A percentile compares a stretch with the other conserved stretches of the same genome.
Conservation (phyloP, 305 asterid species). For the Fraxinus albicans region DNA sequence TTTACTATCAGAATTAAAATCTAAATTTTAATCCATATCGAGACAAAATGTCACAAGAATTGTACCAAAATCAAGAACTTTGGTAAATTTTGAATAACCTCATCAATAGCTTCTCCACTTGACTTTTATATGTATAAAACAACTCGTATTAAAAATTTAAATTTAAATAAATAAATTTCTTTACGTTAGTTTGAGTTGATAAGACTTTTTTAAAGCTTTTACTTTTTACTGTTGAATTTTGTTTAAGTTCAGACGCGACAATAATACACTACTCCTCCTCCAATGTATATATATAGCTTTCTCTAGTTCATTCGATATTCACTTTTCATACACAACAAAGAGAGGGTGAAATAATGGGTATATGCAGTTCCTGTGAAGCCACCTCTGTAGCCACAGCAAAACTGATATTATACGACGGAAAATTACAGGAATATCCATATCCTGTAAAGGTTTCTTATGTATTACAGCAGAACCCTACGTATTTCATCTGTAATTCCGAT, state of each 20-base stretch:
- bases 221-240: background rate
- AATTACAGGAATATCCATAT: constrained; percentile 55
- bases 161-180: no score
- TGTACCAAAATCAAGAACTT: background rate
- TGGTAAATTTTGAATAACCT: background rate
- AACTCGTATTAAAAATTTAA: no score
- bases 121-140: no score
- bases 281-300: background rate
- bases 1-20: no score
- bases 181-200: no score
- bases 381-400: constrained; percentile 56
- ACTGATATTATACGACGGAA: constrained; percentile 53
- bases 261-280: constrained; percentile 16
- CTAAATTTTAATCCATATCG: no score
- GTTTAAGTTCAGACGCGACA: background rate
- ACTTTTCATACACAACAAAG: background rate
- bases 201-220: no score
- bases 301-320: background rate
- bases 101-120: background rate
- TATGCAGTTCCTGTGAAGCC: constrained; percentile 65
- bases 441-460: constrained; percentile 67
- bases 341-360: constrained; percentile 43
- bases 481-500: constrained; percentile 70
- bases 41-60: no score
- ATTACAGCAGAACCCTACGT: constrained; percentile 47